Base-by-base conservation (phyloP, 2,329 filamentous ascomycete genomes). In the Daldinia sp. region DNA sequence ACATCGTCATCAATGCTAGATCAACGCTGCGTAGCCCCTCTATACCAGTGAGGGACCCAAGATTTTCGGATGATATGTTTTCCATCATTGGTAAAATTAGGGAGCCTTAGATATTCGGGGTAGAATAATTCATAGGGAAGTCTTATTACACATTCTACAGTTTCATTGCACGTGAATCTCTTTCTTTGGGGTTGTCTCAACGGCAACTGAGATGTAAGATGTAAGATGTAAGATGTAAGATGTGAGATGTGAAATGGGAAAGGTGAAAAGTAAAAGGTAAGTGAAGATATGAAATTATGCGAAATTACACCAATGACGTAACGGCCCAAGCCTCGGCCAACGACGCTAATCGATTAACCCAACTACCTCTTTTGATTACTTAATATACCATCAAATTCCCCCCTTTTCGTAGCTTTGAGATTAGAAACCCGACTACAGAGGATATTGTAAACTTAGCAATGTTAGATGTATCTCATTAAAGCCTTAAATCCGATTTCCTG, bases 301-400 rank as follows among this genome's bases (percentile, higher is more conserved):
- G 7, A 25, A 17, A 25, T 37, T 19, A 7, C 32, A 5, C 8
- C 43, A 23, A 60, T 62, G 50, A 50, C 48, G 50, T 41, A 43
- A 48, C 59, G 58, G 61, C 17, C 17, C 48, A 64, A 63, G 61
- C 58, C 13, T 65, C 65, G 64, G 68, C 15, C 35, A 49, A 57
- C 17, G n/a, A 23, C 27, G 37, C 30, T 45, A 3, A n/a, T 53
- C n/a, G n/a, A n/a, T n/a, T n/a, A n/a, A n/a, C n/a, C n/a, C n/a
- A n/a, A n/a, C n/a, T n/a, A n/a, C n/a, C n/a, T n/a, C n/a, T n/a
- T 30, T 27, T 30, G 50, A 35, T 67, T 57, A 63, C 23, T 48
- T 66, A 59, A 63, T 49, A 15, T 19, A 1, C 25, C 11, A 1
- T 13, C 39, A 8, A 17, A 10, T 25, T 54, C 32, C 37, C 56